Base-by-base conservation (phyloP, 2,329 filamentous ascomycete genomes). In the Sclerotinia minor region DNA sequence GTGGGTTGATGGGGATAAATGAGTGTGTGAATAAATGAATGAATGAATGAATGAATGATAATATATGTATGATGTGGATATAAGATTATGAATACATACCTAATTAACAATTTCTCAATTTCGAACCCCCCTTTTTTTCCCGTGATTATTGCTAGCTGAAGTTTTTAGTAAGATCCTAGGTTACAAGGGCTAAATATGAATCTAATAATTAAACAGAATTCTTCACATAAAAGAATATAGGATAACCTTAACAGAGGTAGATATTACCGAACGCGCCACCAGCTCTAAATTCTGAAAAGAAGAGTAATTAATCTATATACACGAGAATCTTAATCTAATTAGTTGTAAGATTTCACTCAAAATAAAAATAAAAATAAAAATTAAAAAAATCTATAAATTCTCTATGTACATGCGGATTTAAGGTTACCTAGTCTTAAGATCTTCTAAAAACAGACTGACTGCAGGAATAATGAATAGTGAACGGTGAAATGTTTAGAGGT, bases 401-500 rank as follows among this genome's bases (percentile, higher is more conserved):
- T 47, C 54, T 24, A 60, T 66, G 32, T 17, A 26, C 24, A 60
- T 66, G 44, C 29, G 21, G 15, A 21, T 52, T 24, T 26, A n/a
- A n/a, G n/a, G n/a, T n/a, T n/a, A 61, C 32, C 8, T 35, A 35
- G 9, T 35, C 35, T 26, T n/a, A n/a, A n/a, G n/a, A n/a, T n/a
- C n/a, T n/a, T n/a, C n/a, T n/a, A n/a, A n/a, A n/a, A n/a, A n/a
- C n/a, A n/a, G n/a, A n/a, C n/a, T n/a, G n/a, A n/a, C n/a, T n/a
- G n/a, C n/a, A n/a, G n/a, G n/a, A n/a, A n/a, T n/a, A n/a, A n/a
- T n/a, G n/a, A n/a, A n/a, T n/a, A n/a, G n/a, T n/a, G 64, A 29
- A 47, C 21, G 13, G 64, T 60, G 8, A 61, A 53, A 32, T 61
- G 45, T 60, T 60, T 52, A 19, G 26, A 17, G 50, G 45, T 44